A percentile compares a stretch with the other conserved stretches of the same genome.
Evolutionary conservation across 345 rosid species (phyloP).

Genomic region (Ailanthus altissimus): DNA sequence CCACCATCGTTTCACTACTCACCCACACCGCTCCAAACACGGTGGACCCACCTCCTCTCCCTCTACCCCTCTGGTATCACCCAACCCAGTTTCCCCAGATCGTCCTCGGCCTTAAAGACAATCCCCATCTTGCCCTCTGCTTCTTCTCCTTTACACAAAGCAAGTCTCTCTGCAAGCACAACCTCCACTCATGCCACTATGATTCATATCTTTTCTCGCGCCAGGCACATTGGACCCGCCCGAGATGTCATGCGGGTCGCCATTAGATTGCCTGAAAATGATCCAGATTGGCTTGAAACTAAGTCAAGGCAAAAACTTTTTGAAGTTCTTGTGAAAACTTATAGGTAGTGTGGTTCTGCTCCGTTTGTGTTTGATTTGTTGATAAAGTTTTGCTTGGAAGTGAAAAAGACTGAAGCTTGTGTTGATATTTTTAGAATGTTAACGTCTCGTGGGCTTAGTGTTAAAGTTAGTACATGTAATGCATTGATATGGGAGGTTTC

Average conservation of each 20-base stretch:
- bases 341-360: conserved; percentile 80
- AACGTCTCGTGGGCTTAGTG: conserved; percentile 57
- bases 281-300: conserved; percentile 12
- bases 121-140: conserved; percentile 64
- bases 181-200: conserved; percentile 55
- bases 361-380: conserved; percentile 83
- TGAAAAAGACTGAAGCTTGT: conserved; percentile 56
- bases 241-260: conserved; percentile 49
- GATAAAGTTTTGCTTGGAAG: conserved; percentile 65
- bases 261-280: conserved; percentile 35
- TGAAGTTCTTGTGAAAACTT: conserved; percentile 49
- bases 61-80: conserved; percentile 57
- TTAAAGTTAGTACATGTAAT: conserved; percentile 58
- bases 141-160: conserved; percentile 71
- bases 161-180: conserved; percentile 63
- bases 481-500: conserved; percentile 52
- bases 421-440: conserved; percentile 58
- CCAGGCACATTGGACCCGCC: conserved; percentile 60
- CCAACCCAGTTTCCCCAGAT: conserved; percentile 67
- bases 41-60: conserved; percentile 70
- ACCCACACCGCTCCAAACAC: conserved; percentile 79
- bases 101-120: conserved; percentile 51
- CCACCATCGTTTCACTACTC: conserved; percentile 64
- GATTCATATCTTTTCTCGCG: conserved; percentile 73
- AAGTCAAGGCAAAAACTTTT: conserved; percentile 36